These are phyloP conservation scores for Entoloma clypeatum DNA, from an alignment of 1,284 basidiomycete genomes.

Conservation along the genomic window DNA sequence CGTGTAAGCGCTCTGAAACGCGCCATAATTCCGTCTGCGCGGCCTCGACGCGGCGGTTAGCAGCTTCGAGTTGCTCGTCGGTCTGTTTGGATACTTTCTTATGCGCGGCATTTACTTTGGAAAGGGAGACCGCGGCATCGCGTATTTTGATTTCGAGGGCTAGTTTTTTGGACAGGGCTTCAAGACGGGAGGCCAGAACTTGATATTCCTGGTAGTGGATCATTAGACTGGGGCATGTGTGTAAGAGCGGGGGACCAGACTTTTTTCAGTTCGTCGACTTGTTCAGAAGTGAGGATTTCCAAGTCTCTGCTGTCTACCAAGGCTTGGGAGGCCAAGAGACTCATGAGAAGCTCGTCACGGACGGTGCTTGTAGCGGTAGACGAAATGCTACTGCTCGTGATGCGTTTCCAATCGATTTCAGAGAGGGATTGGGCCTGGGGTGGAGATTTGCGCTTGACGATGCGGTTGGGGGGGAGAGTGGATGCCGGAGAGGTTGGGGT, in stretches of 20 bases:
- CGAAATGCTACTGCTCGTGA: conserved; percentile 15
- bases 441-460: conserved; percentile 19
- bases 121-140: conserved; percentile 69
- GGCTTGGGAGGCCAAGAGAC: conserved; percentile 83
- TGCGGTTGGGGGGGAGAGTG: conserved; percentile 28
- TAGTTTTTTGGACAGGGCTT: conserved; percentile 65
- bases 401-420: conserved; percentile 35
- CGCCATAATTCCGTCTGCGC: conserved; percentile 69
- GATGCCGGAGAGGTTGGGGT: conserved; percentile 33
- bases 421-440: conserved; percentile 13
- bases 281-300: conserved; percentile 75
- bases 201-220: conserved; percentile 56
- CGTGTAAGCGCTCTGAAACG: conserved; percentile 56
- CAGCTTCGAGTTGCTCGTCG: conserved; percentile 65
- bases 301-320: conserved; percentile 76
- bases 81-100: conserved; percentile 61
- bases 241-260: conserved; percentile 36
- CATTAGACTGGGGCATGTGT: neutral
- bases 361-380: conserved; percentile 46
- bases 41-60: conserved; percentile 61
- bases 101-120: conserved; percentile 60
- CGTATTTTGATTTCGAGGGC: conserved; percentile 76
- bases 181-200: conserved; percentile 56
- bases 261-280: conserved; percentile 90
- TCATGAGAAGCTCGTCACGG: conserved; percentile 77